A percentile compares a stretch with the other conserved stretches of the same genome.
Conservation (phyloP, 1,139 yeast genomes). For the Pichia sp. region DNA sequence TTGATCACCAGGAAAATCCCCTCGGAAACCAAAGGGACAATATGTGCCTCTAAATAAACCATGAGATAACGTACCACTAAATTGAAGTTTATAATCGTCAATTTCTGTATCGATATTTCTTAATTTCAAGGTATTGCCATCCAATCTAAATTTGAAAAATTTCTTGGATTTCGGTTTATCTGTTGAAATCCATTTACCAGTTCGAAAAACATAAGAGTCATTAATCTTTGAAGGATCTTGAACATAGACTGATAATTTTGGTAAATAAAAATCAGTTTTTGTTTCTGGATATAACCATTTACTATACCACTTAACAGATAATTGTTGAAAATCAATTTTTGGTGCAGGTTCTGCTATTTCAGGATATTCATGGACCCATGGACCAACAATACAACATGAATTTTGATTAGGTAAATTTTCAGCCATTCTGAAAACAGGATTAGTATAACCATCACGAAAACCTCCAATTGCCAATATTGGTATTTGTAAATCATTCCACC, state of each 20-base stretch:
- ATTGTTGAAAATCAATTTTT: slow-evolving; percentile 36
- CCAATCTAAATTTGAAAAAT: slow-evolving; percentile 11
- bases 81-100: slow-evolving; percentile 12
- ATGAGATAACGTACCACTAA: slow-evolving; percentile 34
- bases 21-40: slow-evolving; percentile 40
- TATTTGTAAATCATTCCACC: slow-evolving; percentile 33
- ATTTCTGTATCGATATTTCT: background rate
- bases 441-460: slow-evolving; percentile 40
- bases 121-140: slow-evolving; percentile 11
- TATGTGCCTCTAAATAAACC: slow-evolving; percentile 38
- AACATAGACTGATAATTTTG: slow-evolving; percentile 34
- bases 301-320: slow-evolving; percentile 35
- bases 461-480: slow-evolving; percentile 40
- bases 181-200: slow-evolving; percentile 35
- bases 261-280: slow-evolving; percentile 25
- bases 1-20: slow-evolving; percentile 41
- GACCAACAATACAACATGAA: slow-evolving; percentile 34
- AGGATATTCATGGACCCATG: slow-evolving; percentile 42
- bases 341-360: slow-evolving; percentile 40
- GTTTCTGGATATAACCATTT: slow-evolving; percentile 31
- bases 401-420: slow-evolving; percentile 31
- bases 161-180: slow-evolving; percentile 15
- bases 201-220: slow-evolving; percentile 32
- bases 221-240: slow-evolving; percentile 34
- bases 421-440: slow-evolving; percentile 36